Percentiles rank a stretch among this genome's conserved stretches.
These are phyloP conservation scores for Ophiostoma sp. DNA, from an alignment of 2,329 filamentous ascomycete species.

Conservation along the genomic window DNA sequence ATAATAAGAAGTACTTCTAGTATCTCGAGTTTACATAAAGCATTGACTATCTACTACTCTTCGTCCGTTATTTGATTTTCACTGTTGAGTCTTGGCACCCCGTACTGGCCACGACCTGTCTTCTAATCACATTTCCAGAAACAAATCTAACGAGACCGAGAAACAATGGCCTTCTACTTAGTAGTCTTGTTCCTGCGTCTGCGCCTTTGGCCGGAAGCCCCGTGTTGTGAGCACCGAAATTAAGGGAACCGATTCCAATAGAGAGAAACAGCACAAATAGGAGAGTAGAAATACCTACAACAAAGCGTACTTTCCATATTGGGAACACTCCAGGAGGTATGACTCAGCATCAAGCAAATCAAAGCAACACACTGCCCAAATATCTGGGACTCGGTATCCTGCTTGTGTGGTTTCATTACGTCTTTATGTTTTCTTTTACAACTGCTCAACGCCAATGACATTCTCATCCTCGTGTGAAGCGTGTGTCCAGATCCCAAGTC, in stretches of 20 bases:
- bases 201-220: background rate
- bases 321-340: background rate
- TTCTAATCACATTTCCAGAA: background rate
- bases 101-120: slow-evolving; percentile 2
- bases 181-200: background rate
- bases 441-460: background rate
- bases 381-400: background rate
- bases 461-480: background rate
- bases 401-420: background rate
- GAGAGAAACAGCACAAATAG: background rate
- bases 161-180: background rate
- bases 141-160: background rate
- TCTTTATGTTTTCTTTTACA: background rate
- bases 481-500: background rate
- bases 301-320: background rate
- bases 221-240: slow-evolving; percentile 5
- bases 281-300: background rate
- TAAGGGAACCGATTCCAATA: background rate
- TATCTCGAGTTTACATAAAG: background rate
- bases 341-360: background rate
- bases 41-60: background rate
- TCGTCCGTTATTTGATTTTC: background rate
- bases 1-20: background rate
- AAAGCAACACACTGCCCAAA: background rate
- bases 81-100: background rate